These are phyloP conservation scores for Venturiaceae sp. DNA, from an alignment of 2,329 filamentous ascomycete genomes.

Conservation along the genomic window DNA sequence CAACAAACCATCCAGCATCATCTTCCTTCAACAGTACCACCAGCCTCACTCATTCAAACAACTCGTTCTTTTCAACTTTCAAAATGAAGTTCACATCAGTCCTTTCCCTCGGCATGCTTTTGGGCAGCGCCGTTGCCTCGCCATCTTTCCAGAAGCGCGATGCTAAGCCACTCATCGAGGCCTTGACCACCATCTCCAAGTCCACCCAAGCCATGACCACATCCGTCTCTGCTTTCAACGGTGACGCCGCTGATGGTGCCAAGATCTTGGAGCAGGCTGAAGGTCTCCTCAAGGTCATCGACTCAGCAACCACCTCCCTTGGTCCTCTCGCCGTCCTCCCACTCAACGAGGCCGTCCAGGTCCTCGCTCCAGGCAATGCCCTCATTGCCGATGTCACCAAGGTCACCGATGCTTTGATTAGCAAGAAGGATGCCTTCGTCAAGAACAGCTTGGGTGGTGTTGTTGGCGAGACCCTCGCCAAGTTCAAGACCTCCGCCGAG, in stretches of 20 bases:
- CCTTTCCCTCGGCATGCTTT: background rate
- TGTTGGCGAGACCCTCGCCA: background rate
- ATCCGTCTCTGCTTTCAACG: background rate
- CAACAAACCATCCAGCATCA: background rate
- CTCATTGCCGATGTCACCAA: slow-evolving; percentile 4
- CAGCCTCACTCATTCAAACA: background rate
- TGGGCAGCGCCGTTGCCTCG: background rate
- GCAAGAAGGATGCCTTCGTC: slow-evolving; percentile 1
- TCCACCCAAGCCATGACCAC: background rate
- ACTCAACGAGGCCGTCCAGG: background rate
- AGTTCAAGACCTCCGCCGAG: slow-evolving; percentile 1
- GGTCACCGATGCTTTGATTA: background rate
- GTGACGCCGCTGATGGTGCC: background rate
- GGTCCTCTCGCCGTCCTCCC: background rate
- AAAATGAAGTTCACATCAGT: slow-evolving; percentile 3
- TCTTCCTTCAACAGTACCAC: background rate
- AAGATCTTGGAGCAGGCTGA: slow-evolving; percentile 1
- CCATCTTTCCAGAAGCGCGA: slow-evolving; percentile 1
- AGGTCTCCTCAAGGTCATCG: slow-evolving; percentile 1
- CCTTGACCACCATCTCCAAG: background rate
- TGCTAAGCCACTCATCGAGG: slow-evolving; percentile 2
- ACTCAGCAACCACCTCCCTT: background rate
- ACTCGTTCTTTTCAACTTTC: background rate
- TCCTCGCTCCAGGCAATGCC: slow-evolving; percentile 2
- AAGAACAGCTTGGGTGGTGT: background rate